Evolutionary conservation across 2,329 filamentous ascomycete species (phyloP), one percentile per base, ranked within the genome.

Genomic region (Beauveria bassiana): DNA sequence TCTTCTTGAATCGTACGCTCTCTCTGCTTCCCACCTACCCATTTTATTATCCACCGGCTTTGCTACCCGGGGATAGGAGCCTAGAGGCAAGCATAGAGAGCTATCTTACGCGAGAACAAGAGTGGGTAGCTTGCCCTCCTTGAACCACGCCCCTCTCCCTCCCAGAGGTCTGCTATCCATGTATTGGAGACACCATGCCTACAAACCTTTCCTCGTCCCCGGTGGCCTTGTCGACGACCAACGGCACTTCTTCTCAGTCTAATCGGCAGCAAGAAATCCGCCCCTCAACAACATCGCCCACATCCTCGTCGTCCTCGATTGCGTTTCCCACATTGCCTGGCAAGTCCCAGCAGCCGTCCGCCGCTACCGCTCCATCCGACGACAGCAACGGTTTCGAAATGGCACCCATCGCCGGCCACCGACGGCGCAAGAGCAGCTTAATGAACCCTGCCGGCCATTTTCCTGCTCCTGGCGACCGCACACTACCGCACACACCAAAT

Each of bases 371-470:
- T 14, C 42, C 43, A 20, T 49, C 55, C 22, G 43, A 52, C 49
- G 40, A 52, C 26, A 14, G 10, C 57, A 12, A 45, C 53, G 76
- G 78, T 64, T 81, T 85, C 66, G 82, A 85, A 74, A 84, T 85
- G 81, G 81, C 79, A 64, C 73, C 80, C 43, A 76, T 85, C 64
- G 68, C 71, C n/a, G 77, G 81, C 67, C 81, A 84, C 68, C 79
- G 81, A 47, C 79, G 82, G 63, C 81, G 82, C 51, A 77, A 81
- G 62, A 85, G 81, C 73, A 84, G 81, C 65, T 71, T 84, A 26
- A 79, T 79, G 68, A 77, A 75, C 64, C 73, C 76, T 24, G 70
- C 67, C 62, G 67, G 52, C 64, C 70, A 55, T 59, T 68, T 59
- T 59, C 70, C 61, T 62, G 69, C 54, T 63, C 67, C 68, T 20